These are phyloP conservation scores for Talinum fruticosum DNA, from an alignment of 148 eudicot genomes.

Conservation along the genomic window DNA sequence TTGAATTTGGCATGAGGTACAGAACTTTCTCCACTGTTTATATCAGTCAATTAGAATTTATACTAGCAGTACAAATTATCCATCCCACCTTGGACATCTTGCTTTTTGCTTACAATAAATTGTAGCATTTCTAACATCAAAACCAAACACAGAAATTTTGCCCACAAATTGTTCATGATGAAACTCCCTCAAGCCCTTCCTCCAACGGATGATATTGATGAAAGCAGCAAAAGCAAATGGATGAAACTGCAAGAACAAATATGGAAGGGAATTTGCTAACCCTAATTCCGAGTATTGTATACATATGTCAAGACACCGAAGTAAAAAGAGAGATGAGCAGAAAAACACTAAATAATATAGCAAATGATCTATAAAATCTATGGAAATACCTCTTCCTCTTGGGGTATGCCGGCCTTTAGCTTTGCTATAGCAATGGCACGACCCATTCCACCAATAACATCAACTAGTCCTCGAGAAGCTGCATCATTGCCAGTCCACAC, in stretches of 20 bases:
- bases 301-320: neutral
- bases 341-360: neutral
- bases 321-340: neutral
- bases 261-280: neutral
- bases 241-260: neutral
- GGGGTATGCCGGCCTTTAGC: slow-evolving; percentile 73
- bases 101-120: too few relatives aligned
- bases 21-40: too few relatives aligned
- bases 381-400: slow-evolving; percentile 61
- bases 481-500: slow-evolving; percentile 96
- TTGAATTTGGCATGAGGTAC: too few relatives aligned
- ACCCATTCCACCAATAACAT: slow-evolving; percentile 86
- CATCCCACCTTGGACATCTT: too few relatives aligned
- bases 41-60: too few relatives aligned
- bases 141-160: neutral
- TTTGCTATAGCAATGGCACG: slow-evolving; percentile 93
- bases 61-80: too few relatives aligned
- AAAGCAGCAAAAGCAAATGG: neutral
- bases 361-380: slow-evolving; percentile 5
- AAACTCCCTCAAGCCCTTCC: neutral
- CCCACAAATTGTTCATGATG: neutral
- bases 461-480: slow-evolving; percentile 75
- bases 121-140: neutral
- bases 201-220: neutral
- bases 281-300: neutral